Evolutionary conservation across 148 eudicot genomes (phyloP), one percentile per base, ranked within the genome.

Genomic region (Silene latifolia): DNA sequence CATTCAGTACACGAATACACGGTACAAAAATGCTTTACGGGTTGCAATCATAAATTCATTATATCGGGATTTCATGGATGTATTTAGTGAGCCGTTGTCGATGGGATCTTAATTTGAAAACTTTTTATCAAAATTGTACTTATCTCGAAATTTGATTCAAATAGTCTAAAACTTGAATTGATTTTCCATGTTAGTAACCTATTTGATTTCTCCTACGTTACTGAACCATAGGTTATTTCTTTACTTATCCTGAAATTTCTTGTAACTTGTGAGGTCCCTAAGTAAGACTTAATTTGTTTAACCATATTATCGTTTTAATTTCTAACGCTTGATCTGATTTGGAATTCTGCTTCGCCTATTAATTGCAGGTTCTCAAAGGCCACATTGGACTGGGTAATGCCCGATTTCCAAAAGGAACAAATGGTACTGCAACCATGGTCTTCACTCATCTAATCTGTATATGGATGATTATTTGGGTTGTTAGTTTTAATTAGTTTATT

Each of bases 371-470:
- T 83, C 91, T 95, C 62, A 89, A 90, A 85, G 96, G 98, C 59
- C 98, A 95, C 74, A 88, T 95, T 76, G 86, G 88, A 32, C 71
- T 95, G 87, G 97, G 88, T 32, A 84, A 79, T 87, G 98, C 98
- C 73, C 79, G 89, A 78, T 95, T 95, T 88, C 97, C 97, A 3
- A 89, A 83, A 85, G 98, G 98, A 88, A 90, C 96, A 51, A 90
- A 81, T 75, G 97, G 98, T 94, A 91, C 25, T 44, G 71, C n/a
- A 47, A 54, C 63, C 72, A 17, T 67, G 19, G 64, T 76, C 32
- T 76, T 64, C 18, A 7, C 21, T 70, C 61, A 14, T 60, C 64
- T 60, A 60, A 21, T 70, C 11, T 70, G 11, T 46, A 0, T 21
- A 24, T 53, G 5, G 19, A 14, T 17, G 14, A 18, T 63, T 54